Evolutionary conservation across 306 rosid species (phyloP).

Genomic region (Senna tora): DNA sequence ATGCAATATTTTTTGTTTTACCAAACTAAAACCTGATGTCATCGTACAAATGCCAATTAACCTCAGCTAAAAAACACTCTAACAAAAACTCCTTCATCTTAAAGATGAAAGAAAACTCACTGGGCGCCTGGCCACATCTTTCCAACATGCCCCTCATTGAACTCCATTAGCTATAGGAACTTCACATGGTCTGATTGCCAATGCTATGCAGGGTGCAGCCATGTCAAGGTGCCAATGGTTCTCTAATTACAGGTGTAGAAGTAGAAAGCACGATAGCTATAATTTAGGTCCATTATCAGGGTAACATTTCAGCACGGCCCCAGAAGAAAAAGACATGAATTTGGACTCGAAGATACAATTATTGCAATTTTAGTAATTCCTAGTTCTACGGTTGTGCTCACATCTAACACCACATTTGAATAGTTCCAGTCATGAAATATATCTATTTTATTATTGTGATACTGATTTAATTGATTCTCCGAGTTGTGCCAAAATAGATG

Average conservation of each 20-base stretch:
- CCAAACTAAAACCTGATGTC: constrained; percentile 16
- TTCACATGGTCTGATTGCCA: constrained; percentile 4
- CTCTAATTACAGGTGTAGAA: constrained; percentile 1
- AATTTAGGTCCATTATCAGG: constrained; percentile 9
- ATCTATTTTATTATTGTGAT: constrained; percentile 3
- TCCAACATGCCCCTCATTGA: constrained; percentile 16
- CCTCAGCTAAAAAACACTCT: constrained; percentile 22
- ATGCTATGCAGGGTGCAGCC: constrained; percentile 9
- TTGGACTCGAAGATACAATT: constrained; percentile 11
- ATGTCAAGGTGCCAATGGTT: not conserved
- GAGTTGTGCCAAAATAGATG: constrained; percentile 20
- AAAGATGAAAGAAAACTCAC: constrained; percentile 10
- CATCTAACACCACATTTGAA: not conserved
- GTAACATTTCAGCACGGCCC: constrained; percentile 17
- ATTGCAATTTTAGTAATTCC: not conserved
- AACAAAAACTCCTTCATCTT: constrained; percentile 17
- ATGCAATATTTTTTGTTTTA: constrained; percentile 24
- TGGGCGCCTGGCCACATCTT: not conserved
- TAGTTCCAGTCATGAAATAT: not conserved
- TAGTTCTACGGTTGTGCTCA: not conserved
- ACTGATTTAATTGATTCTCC: constrained; percentile 13
- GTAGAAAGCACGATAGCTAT: constrained; percentile 15
- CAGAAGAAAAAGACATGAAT: constrained; percentile 1
- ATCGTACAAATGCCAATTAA: constrained; percentile 23
- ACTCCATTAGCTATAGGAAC: not conserved